Evolutionary conservation across 805 yeast genomes (phyloP).

Genomic region (Wickerhamiella parazyma): DNA sequence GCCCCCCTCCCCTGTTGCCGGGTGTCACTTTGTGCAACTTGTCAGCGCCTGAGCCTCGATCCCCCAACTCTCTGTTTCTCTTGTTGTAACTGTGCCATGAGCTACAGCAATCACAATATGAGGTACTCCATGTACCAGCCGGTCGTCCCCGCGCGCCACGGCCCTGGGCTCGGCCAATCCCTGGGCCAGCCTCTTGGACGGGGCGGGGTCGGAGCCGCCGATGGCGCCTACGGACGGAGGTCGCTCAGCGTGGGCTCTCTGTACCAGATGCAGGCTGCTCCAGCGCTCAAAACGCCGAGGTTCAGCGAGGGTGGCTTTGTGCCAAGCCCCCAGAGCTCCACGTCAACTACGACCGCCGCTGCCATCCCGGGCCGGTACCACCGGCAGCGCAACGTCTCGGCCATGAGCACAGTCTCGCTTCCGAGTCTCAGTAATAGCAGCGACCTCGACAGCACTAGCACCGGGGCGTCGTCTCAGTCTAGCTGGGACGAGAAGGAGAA

Average conservation of each 20-base stretch:
- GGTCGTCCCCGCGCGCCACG: neutral
- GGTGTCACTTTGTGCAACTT: neutral
- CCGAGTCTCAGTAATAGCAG: slow-evolving; percentile 10
- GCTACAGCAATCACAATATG: slow-evolving; percentile 4
- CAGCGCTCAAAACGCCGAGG: neutral
- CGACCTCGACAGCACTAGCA: slow-evolving; percentile 12
- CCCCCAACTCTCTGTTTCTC: neutral
- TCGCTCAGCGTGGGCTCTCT: neutral
- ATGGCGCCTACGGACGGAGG: neutral
- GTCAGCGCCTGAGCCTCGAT: slow-evolving; percentile 1
- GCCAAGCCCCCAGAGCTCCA: neutral
- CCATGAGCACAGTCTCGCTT: slow-evolving; percentile 2
- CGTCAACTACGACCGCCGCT: neutral
- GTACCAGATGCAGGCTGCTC: neutral
- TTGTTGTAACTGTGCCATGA: neutral
- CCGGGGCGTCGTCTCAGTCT: slow-evolving; percentile 8
- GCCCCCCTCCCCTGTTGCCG: slow-evolving; percentile 5
- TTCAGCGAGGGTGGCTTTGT: slow-evolving; percentile 3
- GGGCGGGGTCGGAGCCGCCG: no score
- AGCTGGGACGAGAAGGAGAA: slow-evolving; percentile 7
- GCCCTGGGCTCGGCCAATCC: neutral
- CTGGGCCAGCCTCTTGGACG: no score
- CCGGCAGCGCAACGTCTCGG: slow-evolving; percentile 9
- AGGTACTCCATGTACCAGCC: slow-evolving; percentile 7
- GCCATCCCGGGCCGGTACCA: slow-evolving; percentile 13